Base-by-base conservation (phyloP, 2,329 filamentous ascomycete genomes). In the Metarhizium humberi region DNA sequence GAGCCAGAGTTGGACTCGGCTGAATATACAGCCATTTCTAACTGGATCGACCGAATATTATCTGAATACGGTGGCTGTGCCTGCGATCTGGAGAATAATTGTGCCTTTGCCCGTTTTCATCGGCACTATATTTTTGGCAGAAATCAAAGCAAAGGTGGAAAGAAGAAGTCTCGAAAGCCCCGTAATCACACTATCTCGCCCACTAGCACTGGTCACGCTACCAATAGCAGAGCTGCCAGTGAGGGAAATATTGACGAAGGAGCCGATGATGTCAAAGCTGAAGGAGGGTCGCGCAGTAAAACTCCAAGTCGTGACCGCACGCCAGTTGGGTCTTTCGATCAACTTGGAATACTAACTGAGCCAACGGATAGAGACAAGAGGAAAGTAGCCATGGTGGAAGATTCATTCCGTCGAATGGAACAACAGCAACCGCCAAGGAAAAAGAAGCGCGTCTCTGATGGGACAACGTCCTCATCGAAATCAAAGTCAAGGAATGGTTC, bases 21-120 rank as follows among this genome's bases (percentile, higher is more conserved):
- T 0, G 85, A 88, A 59, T 85, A 85, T 57, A 74, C 75, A 29
- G 75, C 72, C 51, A 79, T 88, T 18, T 77, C 78, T 14, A 77
- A 77, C 16, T 90, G 85, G 81, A 81, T 90, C 6, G 78, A 84
- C 52, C 79, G 78, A 45, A 84, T 91, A 8, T 77, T 92, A 6
- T 86, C 87, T 18, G 87, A 91, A 66, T 88, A 90, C 63, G 88
- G 88, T 18, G 88, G 87, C 18, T 92, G 88, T 69, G 88, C 88
- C 4, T 92, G 88, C 67, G 80, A 86, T 55, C 67, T 83, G 14
- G 82, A 81, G 7, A 71, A 74, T 45, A 80, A 85, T 56, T 87
- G 84, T 63, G 80, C 82, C 2, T 86, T 87, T 69, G 76, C 75
- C 56, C 79, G 81, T 20, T 86, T 86, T 60, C 80, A 84, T 63